These are phyloP conservation scores for Mimosa bimucronata DNA, from an alignment of 306 rosid genomes.

Conservation along the genomic window DNA sequence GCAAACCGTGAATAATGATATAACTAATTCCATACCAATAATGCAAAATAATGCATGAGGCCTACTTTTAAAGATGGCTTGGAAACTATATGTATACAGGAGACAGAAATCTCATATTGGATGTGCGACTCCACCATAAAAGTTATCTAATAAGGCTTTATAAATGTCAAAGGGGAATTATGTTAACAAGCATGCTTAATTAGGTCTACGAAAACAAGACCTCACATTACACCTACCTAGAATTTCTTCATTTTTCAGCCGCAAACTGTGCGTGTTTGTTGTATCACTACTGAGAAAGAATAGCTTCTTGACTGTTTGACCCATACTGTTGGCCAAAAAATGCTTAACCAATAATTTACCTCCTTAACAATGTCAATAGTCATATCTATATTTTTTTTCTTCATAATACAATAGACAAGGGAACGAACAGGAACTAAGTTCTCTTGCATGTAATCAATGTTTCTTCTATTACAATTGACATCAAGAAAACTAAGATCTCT, in stretches of 20 bases:
- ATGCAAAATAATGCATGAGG: too few relatives aligned
- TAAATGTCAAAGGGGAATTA: not conserved
- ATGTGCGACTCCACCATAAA: too few relatives aligned
- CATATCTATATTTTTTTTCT: too few relatives aligned
- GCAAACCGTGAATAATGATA: too few relatives aligned
- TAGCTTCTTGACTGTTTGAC: not conserved
- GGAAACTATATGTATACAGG: too few relatives aligned
- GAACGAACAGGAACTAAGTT: not conserved
- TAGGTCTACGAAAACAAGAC: not conserved
- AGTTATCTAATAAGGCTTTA: too few relatives aligned
- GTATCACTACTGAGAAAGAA: not conserved
- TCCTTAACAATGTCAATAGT: too few relatives aligned
- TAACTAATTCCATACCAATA: too few relatives aligned
- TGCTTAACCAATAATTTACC: not conserved
- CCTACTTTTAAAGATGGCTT: too few relatives aligned
- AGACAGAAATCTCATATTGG: too few relatives aligned
- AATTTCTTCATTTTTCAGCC: not conserved
- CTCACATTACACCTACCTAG: not conserved
- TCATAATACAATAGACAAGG: not conserved
- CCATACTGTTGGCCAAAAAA: not conserved
- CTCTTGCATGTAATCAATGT: slow-evolving; percentile 20
- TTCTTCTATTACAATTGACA: not conserved
- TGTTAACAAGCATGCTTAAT: not conserved
- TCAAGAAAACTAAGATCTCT: not conserved
- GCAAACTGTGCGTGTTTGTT: not conserved